Evolutionary conservation across 2,329 filamentous ascomycete genomes (phyloP).

Genomic region (Fusarium burgessii): DNA sequence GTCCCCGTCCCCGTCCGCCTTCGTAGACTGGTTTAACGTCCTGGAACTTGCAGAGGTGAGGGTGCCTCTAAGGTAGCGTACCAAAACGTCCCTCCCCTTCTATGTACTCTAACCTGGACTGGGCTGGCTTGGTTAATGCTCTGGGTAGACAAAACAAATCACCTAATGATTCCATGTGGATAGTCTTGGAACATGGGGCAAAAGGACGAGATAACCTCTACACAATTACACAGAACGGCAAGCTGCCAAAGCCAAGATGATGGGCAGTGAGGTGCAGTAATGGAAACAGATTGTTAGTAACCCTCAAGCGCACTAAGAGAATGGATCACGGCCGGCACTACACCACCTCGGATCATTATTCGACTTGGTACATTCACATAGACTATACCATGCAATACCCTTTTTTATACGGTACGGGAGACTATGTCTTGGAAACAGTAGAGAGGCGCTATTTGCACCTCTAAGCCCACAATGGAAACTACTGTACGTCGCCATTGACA

Average conservation of each 20-base stretch:
- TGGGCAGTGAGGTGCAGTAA: conserved; percentile 8
- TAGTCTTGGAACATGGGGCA: conserved; percentile 18
- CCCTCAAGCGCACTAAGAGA: conserved; percentile 22
- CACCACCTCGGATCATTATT: conserved; percentile 34
- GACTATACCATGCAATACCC: conserved; percentile 5
- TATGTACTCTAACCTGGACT: conserved; percentile 17
- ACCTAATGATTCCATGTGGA: conserved; percentile 17
- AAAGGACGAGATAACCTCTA: conserved; percentile 3
- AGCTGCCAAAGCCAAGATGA: background rate
- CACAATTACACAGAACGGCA: conserved; percentile 4
- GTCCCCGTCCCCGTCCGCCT: conserved; percentile 18
- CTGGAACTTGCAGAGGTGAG: conserved; percentile 34
- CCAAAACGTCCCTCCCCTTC: conserved; percentile 17
- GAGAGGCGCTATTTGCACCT: conserved; percentile 6
- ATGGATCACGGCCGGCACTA: conserved; percentile 27
- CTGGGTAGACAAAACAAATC: conserved; percentile 1
- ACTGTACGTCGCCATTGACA: conserved; percentile 32
- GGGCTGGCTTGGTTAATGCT: conserved; percentile 13
- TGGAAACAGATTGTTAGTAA: conserved; percentile 17
- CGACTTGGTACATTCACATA: conserved; percentile 16
- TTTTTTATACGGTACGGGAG: conserved; percentile 6
- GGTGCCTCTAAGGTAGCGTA: conserved; percentile 26
- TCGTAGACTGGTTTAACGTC: conserved; percentile 34
- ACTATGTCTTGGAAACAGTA: conserved; percentile 6
- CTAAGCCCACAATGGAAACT: conserved; percentile 26